A percentile compares a stretch with the other conserved stretches of the same genome.
Evolutionary conservation across 129 eudicot genomes (phyloP).

Genomic region (Deinandra increscens): DNA sequence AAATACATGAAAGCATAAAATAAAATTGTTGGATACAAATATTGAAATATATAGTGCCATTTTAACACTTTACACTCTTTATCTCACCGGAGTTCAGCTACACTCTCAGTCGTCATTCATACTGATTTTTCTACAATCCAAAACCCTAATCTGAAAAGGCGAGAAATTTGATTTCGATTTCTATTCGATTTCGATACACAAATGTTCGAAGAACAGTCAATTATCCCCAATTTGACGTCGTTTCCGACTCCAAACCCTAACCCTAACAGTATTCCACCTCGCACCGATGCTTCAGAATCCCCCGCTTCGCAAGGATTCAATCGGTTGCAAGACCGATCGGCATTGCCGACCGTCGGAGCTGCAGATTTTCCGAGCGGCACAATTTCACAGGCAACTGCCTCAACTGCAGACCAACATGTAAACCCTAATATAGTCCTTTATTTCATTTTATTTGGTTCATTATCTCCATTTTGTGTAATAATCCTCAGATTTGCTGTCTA

Average conservation of each 20-base stretch:
- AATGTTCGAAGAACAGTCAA: constrained; percentile 18
- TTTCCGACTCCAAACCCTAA: neutral
- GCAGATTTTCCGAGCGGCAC: neutral
- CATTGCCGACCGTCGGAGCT: constrained; percentile 14
- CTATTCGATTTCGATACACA: neutral
- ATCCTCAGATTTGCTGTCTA: neutral
- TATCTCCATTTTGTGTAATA: neutral
- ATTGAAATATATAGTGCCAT: too few relatives aligned
- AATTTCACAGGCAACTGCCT: constrained; percentile 7
- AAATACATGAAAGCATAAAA: too few relatives aligned
- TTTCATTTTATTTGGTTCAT: constrained; percentile 10
- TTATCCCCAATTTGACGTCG: constrained; percentile 27
- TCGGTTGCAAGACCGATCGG: neutral
- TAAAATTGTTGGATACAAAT: too few relatives aligned
- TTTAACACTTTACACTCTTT: too few relatives aligned
- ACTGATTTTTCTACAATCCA: neutral
- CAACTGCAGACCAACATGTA: constrained; percentile 21
- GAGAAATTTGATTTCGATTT: neutral
- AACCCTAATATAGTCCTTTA: neutral
- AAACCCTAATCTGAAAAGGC: constrained; percentile 25
- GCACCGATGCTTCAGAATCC: neutral
- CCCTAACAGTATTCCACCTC: neutral
- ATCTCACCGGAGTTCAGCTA: too few relatives aligned
- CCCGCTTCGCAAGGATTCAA: neutral
- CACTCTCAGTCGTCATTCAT: too few relatives aligned